Base-by-base conservation (phyloP, 345 rosid species). In the Boechera divaricarpa region DNA sequence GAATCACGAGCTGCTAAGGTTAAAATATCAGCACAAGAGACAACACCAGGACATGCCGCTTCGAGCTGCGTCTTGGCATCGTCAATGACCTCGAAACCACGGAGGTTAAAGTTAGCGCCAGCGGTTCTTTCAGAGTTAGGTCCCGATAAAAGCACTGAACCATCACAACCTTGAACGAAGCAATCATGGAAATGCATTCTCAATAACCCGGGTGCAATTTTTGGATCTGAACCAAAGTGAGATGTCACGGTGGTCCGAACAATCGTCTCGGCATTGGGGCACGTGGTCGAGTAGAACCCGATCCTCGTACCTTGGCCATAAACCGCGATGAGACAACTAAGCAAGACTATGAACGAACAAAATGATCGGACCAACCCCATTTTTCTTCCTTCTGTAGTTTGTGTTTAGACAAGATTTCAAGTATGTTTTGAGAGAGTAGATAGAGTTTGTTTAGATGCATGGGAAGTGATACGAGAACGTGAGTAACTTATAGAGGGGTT, bases 111-210 rank as follows among this genome's bases (percentile, higher is more conserved):
- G 83, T 84, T 82, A 0, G 81, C 70, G 38, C 58, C 67, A 1
- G 87, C 85, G 2, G 85, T 80, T 72, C 81, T 82, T 77, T 86
- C 89, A 0, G 81, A 1, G 60, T 55, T 66, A 48, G 79, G 28
- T 38, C 89, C 87, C 2, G 82, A 16, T 10, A 82, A 11, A 69
- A 86, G 87, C 21, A 86, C 58, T 2, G 86, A 86, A 26, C 79
- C 87, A 33, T 86, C 89, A 11, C 89, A 86, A 15, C 87, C 89
- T 0, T 56, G 72, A 4, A 84, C 86, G 4, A 86, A 86, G 41
- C 89, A 86, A 63, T 86, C 87, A 16, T 84, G 87, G 39, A 70
- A 70, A 28, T 78, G 83, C 86, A 84, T 79, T 73, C 89, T 81
- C 11, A 86, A 38, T 51, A 86, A 29, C 6, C 81, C 82, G 0